Conservation (phyloP, 331 rosid species). For the Quercus tomentella region DNA sequence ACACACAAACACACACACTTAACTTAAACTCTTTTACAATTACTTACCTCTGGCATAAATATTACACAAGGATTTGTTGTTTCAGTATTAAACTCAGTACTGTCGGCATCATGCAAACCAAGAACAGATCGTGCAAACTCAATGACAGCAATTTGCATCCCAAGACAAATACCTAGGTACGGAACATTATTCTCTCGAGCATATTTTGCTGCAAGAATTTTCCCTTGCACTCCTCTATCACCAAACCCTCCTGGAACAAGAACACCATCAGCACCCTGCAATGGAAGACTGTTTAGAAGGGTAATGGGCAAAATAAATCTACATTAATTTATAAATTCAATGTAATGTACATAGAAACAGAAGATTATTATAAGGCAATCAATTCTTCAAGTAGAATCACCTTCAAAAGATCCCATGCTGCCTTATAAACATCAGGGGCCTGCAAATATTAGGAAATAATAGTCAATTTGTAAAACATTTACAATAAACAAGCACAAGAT, state of each 20-base stretch:
- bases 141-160: conserved; percentile 94
- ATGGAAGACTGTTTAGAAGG: background rate
- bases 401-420: conserved; percentile 89
- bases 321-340: background rate
- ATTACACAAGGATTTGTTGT: conserved; percentile 80
- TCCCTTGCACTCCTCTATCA: conserved; percentile 89
- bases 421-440: conserved; percentile 59
- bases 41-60: conserved; percentile 88
- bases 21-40: background rate
- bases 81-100: conserved; percentile 77
- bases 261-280: conserved; percentile 84
- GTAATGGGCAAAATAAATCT: background rate
- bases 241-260: conserved; percentile 98
- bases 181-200: conserved; percentile 80
- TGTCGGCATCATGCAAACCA: conserved; percentile 70
- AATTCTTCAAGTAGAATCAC: conserved; percentile 31
- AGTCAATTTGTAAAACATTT: background rate
- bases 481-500: background rate
- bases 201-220: conserved; percentile 86
- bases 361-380: background rate
- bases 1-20: background rate
- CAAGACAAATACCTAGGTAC: conserved; percentile 84
- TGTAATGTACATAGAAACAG: background rate
- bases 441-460: conserved; percentile 23
- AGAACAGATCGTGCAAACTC: conserved; percentile 82